Percentiles rank a stretch among this genome's conserved stretches.
phyloP scores from a whole-genome alignment of 805 yeast genomes.

The Ogataea glucozyma region DNA sequence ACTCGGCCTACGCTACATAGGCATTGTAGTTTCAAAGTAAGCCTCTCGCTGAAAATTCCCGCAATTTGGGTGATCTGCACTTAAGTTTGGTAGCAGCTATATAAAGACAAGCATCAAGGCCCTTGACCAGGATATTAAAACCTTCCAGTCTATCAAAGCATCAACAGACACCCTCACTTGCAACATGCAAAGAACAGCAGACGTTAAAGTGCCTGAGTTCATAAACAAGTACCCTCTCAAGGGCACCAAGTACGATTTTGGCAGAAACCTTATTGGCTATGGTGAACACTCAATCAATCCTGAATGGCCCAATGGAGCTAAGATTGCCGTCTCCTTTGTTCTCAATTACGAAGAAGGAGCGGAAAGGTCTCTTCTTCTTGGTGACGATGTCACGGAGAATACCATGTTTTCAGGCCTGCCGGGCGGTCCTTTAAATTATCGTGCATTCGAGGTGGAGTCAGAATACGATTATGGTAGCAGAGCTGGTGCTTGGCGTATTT shows the following conservation, averaged over 20 bases:
- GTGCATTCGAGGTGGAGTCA: slow-evolving; percentile 16
- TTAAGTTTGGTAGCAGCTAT: too few species aligned
- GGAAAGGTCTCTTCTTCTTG: slow-evolving; percentile 20
- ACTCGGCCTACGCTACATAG: too few species aligned
- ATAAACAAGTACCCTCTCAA: slow-evolving; percentile 11
- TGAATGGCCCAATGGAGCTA: slow-evolving; percentile 28
- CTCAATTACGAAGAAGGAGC: slow-evolving; percentile 33
- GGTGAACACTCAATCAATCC: slow-evolving; percentile 29
- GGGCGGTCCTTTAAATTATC: slow-evolving; percentile 4
- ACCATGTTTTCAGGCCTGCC: slow-evolving; percentile 13
- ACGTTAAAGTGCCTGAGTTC: slow-evolving; percentile 2
- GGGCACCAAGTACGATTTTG: slow-evolving; percentile 18
- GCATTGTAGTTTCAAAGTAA: too few species aligned
- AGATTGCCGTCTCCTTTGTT: slow-evolving; percentile 29
- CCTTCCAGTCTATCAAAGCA: background rate
- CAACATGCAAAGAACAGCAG: slow-evolving; percentile 16
- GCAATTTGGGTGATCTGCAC: too few species aligned
- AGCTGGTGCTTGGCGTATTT: slow-evolving; percentile 23
- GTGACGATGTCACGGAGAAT: slow-evolving; percentile 16
- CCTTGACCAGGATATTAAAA: too few species aligned
- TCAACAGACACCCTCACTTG: background rate
- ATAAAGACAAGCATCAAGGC: too few species aligned
- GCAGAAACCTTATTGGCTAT: slow-evolving; percentile 23
- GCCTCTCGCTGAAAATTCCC: too few species aligned
- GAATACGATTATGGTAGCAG: slow-evolving; percentile 20